phyloP scores from a whole-genome alignment of 2,329 filamentous ascomycete species.

The Microcera coccophila region DNA sequence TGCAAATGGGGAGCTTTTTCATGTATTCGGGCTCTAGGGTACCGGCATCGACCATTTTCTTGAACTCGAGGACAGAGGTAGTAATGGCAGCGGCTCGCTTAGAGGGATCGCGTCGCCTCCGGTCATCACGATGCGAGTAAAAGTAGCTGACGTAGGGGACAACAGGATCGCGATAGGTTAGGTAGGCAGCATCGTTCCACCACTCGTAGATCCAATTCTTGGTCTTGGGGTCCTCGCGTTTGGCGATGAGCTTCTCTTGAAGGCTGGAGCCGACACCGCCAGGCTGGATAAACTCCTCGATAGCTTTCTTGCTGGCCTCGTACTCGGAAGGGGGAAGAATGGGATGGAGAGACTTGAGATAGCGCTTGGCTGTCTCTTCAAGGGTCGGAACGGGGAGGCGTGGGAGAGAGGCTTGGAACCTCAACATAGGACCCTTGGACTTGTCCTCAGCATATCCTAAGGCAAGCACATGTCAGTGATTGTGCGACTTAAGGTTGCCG shows the following conservation, averaged over 20 bases:
- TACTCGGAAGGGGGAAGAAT: conserved; percentile 66
- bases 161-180: conserved; percentile 89
- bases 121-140: conserved; percentile 95
- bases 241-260: conserved; percentile 80
- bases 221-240: conserved; percentile 70
- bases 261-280: conserved; percentile 77
- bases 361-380: conserved; percentile 75
- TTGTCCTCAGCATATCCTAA: conserved; percentile 75
- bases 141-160: conserved; percentile 99
- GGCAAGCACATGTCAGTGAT: conserved; percentile 16
- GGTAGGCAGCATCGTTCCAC: conserved; percentile 96
- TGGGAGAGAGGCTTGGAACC: conserved; percentile 82
- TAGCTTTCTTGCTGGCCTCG: conserved; percentile 72
- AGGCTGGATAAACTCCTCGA: conserved; percentile 84
- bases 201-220: conserved; percentile 97
- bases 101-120: conserved; percentile 77
- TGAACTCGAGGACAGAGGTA: conserved; percentile 85
- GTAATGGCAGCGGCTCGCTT: conserved; percentile 91
- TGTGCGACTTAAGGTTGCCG: background rate
- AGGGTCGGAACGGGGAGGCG: conserved; percentile 75
- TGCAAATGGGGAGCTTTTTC: conserved; percentile 95
- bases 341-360: conserved; percentile 75
- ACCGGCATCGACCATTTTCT: conserved; percentile 79
- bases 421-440: conserved; percentile 74
- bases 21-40: conserved; percentile 96